Conservation (phyloP, 148 eudicot species). For the Silene conica region DNA sequence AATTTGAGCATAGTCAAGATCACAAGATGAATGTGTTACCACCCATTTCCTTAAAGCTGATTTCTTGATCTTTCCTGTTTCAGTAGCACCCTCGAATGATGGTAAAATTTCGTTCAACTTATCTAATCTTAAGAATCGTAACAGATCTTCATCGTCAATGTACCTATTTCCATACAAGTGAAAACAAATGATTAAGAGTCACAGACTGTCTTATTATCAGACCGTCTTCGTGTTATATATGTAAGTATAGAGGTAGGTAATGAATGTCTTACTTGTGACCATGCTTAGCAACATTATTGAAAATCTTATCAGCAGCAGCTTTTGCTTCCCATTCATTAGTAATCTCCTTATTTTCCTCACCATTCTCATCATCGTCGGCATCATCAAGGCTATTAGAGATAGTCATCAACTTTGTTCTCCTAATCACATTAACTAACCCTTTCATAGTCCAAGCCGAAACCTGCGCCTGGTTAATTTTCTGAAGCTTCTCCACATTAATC, state of each 20-base stretch:
- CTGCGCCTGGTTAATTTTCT: conserved; percentile 54
- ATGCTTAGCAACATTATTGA: conserved; percentile 59
- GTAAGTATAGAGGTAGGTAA: background rate
- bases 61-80: conserved; percentile 61
- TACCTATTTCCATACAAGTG: conserved; percentile 33
- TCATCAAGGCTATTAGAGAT: conserved; percentile 46
- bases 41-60: conserved; percentile 69
- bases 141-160: conserved; percentile 73
- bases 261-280: conserved; percentile 41
- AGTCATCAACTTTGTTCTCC: conserved; percentile 47
- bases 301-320: conserved; percentile 48
- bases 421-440: conserved; percentile 55
- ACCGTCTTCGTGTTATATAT: background rate
- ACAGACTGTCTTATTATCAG: background rate
- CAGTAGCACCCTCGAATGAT: conserved; percentile 57
- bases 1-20: background rate
- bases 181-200: background rate
- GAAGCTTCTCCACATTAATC: conserved; percentile 66
- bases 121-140: conserved; percentile 53
- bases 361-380: conserved; percentile 37
- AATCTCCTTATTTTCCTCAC: conserved; percentile 41
- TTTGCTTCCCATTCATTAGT: conserved; percentile 71
- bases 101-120: conserved; percentile 52
- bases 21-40: conserved; percentile 34
- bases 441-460: conserved; percentile 83